Evolutionary conservation across 1,284 basidiomycete genomes (phyloP), one percentile per base, ranked within the genome.

Genomic region (Cutaneotrichosporon sp.): DNA sequence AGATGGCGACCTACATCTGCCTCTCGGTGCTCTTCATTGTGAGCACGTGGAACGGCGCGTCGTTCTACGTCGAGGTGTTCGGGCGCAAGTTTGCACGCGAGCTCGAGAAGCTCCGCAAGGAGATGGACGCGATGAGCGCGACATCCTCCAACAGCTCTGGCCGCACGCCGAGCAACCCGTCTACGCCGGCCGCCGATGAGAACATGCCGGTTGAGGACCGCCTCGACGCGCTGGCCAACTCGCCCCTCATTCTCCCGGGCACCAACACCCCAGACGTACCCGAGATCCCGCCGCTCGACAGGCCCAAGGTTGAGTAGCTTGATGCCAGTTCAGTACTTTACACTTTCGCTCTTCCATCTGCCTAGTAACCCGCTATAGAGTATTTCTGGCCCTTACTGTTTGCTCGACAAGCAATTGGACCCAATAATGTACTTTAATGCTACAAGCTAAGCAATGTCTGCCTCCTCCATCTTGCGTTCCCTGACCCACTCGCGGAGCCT

Each of bases 31-130:
- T 95, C 55, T 91, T 96, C 73, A 82, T 85, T 36, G 90, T 92
- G 86, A 59, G 91, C 85, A 66, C 90, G 86, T 80, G 78, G 79
- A 81, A 82, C 70, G 81, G 81, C n/a, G 81, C 79, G 16, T 70
- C 72, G 10, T 83, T 81, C 83, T 96, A 96, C 78, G 93, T 97
- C 66, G 94, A 97, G 77, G 92, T 96, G 36, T 96, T 95, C 76
- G 92, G 92, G 42, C 86, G 92, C 80, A 95, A 95, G 91, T 96
- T 96, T 72, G 92, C 95, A 77, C 86, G 90, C 42, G 92, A 96
- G 79, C 83, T 96, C 14, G 92, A 95, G 73, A 87, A 88, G 1
- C 80, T 96, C 38, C 87, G 92, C 50, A 93, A 91, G 79, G 92
- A 95, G 74, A 80, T 81, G 78, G 79, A 81, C 60, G 62, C 59